These are phyloP conservation scores for Xanthoconium separans DNA, from an alignment of 1,284 basidiomycete species.

Conservation along the genomic window DNA sequence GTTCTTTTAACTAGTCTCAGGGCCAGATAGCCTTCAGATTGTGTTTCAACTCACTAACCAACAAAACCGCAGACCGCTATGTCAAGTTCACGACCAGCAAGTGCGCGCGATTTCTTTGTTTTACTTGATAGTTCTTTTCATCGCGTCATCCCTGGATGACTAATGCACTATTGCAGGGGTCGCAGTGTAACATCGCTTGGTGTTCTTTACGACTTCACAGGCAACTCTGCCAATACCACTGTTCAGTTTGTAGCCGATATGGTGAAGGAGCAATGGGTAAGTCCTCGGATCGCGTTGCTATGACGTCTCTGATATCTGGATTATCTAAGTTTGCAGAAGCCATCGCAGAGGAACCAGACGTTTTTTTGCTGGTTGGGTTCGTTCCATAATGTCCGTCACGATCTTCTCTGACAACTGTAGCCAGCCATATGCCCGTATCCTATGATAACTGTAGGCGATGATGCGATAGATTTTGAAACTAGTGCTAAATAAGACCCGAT, in stretches of 20 bases:
- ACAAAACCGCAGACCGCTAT: conserved; percentile 49
- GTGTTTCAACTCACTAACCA: neutral
- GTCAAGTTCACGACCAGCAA: conserved; percentile 74
- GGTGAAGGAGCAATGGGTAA: conserved; percentile 73
- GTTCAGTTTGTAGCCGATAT: conserved; percentile 73
- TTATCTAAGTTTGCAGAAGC: conserved; percentile 65
- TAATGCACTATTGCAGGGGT: conserved; percentile 43
- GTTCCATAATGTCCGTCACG: conserved; percentile 17
- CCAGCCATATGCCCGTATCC: conserved; percentile 69
- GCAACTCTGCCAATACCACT: conserved; percentile 64
- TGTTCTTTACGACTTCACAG: conserved; percentile 75
- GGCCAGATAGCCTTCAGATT: neutral
- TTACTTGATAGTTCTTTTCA: neutral
- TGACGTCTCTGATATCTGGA: neutral
- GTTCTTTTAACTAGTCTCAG: neutral
- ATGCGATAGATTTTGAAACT: neutral
- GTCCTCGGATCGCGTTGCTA: conserved; percentile 6
- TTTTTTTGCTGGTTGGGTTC: conserved; percentile 73
- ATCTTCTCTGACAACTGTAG: neutral
- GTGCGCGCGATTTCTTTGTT: conserved; percentile 40
- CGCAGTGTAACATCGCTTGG: conserved; percentile 77
- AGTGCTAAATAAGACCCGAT: neutral
- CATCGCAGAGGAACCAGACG: conserved; percentile 77
- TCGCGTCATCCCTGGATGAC: neutral
- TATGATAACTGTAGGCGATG: conserved; percentile 54